Conservation (phyloP, 768 basidiomycete genomes). For the Boletales sp. region DNA sequence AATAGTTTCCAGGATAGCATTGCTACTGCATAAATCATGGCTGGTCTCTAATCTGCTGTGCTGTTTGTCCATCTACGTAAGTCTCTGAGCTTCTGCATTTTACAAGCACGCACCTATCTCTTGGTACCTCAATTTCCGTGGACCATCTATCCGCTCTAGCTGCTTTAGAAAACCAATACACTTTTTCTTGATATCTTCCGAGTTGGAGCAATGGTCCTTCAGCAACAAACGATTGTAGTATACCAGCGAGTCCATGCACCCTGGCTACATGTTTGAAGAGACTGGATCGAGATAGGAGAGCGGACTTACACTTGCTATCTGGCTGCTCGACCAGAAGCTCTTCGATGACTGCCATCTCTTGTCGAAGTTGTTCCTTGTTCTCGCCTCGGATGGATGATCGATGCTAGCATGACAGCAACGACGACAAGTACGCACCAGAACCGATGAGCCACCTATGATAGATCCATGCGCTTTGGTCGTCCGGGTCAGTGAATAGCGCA, state of each 20-base stretch:
- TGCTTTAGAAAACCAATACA: slow-evolving; percentile 52
- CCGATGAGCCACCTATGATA: slow-evolving; percentile 98
- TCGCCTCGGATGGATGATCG: slow-evolving; percentile 46
- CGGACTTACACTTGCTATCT: slow-evolving; percentile 80
- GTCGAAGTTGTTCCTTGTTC: slow-evolving; percentile 51
- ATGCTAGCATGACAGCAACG: not conserved
- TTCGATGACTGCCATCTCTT: slow-evolving; percentile 76
- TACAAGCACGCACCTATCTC: slow-evolving; percentile 49
- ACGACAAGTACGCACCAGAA: slow-evolving; percentile 45
- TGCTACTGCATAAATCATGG: no score
- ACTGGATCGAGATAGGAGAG: not conserved
- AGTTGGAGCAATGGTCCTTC: slow-evolving; percentile 38
- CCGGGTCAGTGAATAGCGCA: slow-evolving; percentile 95
- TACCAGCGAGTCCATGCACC: slow-evolving; percentile 93
- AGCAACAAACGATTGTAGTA: slow-evolving; percentile 75
- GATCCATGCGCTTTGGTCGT: slow-evolving; percentile 96
- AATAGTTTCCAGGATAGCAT: no score
- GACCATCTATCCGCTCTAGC: slow-evolving; percentile 62
- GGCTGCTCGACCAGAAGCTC: slow-evolving; percentile 87
- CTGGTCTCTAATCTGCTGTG: slow-evolving; percentile 15
- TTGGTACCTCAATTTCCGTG: slow-evolving; percentile 63
- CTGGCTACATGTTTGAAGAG: slow-evolving; percentile 36
- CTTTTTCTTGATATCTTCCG: slow-evolving; percentile 40
- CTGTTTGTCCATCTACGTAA: slow-evolving; percentile 10
- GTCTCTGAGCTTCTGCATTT: no score